Percentiles rank a stretch among this genome's conserved stretches.
phyloP scores from a whole-genome alignment of 495 filamentous ascomycete genomes.

The Opeltia flavorubescens region DNA sequence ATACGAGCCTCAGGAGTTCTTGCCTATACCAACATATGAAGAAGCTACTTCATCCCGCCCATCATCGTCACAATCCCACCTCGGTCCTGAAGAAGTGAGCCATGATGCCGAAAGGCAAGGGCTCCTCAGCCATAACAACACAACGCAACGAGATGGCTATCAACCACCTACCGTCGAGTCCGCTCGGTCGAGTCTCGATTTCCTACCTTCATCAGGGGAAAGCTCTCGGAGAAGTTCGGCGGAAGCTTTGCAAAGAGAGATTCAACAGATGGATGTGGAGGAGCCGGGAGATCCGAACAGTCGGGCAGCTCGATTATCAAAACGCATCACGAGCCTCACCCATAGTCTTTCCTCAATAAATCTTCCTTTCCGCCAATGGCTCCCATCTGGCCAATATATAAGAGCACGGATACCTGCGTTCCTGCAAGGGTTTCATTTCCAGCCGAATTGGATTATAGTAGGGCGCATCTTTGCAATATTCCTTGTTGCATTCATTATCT shows the following conservation, averaged over 20 bases:
- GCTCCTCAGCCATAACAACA: conserved; percentile 29
- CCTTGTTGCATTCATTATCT: conserved; percentile 60
- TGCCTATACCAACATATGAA: conserved; percentile 90
- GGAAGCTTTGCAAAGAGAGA: conserved; percentile 58
- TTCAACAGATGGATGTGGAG: conserved; percentile 81
- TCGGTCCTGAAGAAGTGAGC: conserved; percentile 36
- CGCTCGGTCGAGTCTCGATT: conserved; percentile 46
- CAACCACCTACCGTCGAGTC: conserved; percentile 66
- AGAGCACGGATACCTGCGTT: conserved; percentile 10
- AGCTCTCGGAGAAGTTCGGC: conserved; percentile 31
- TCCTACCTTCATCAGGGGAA: conserved; percentile 29
- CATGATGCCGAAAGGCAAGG: conserved; percentile 50
- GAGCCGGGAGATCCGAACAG: conserved; percentile 43
- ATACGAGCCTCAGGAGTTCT: conserved; percentile 35
- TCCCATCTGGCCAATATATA: conserved; percentile 21
- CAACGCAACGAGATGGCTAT: conserved; percentile 37
- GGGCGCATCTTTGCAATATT: conserved; percentile 61
- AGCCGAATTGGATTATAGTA: conserved; percentile 42
- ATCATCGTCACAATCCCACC: conserved; percentile 48
- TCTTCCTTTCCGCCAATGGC: conserved; percentile 36
- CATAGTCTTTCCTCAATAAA: conserved; percentile 40
- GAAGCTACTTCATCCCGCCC: conserved; percentile 60
- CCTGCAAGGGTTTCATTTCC: conserved; percentile 1
- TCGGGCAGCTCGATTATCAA: conserved; percentile 36
- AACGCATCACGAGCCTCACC: conserved; percentile 38